A percentile compares a stretch with the other conserved stretches of the same genome.
phyloP scores from a whole-genome alignment of 1,284 basidiomycete species.

The Grifola frondosa region DNA sequence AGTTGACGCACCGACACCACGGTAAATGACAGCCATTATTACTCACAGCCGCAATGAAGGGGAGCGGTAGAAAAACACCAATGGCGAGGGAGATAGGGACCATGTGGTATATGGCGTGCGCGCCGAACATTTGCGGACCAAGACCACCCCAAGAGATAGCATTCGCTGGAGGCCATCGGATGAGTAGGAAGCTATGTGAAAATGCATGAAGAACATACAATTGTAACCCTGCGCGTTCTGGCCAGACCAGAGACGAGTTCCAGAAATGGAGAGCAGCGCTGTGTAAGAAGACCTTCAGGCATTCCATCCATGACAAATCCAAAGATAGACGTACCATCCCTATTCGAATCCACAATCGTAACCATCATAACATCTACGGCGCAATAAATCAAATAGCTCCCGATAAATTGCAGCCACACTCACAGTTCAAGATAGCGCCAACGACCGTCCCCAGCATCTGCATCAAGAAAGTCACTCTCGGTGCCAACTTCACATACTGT shows the following conservation, averaged over 20 bases:
- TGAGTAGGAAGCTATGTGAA: neutral
- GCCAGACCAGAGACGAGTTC: slow-evolving; percentile 46
- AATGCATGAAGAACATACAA: slow-evolving; percentile 24
- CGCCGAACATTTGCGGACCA: slow-evolving; percentile 50
- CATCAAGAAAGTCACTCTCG: slow-evolving; percentile 57
- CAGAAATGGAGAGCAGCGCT: slow-evolving; percentile 33
- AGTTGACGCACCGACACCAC: neutral
- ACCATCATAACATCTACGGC: slow-evolving; percentile 46
- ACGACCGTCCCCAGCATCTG: slow-evolving; percentile 53
- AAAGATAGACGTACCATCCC: slow-evolving; percentile 35
- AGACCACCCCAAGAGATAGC: slow-evolving; percentile 63
- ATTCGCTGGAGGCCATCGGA: slow-evolving; percentile 37
- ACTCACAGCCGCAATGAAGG: slow-evolving; percentile 42
- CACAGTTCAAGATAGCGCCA: slow-evolving; percentile 39
- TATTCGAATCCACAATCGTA: slow-evolving; percentile 43
- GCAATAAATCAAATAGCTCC: neutral
- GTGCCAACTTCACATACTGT: slow-evolving; percentile 60
- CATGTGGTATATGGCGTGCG: slow-evolving; percentile 47
- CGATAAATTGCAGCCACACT: slow-evolving; percentile 20
- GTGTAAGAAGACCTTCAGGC: slow-evolving; percentile 1
- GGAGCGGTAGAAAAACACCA: slow-evolving; percentile 51
- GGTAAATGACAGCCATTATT: neutral
- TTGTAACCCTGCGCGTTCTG: slow-evolving; percentile 52
- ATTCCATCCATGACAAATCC: slow-evolving; percentile 18
- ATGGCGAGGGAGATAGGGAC: slow-evolving; percentile 53